These are phyloP conservation scores for Eimeria necatrix DNA, from an alignment of 169 alveolate species.

Conservation along the genomic window DNA sequence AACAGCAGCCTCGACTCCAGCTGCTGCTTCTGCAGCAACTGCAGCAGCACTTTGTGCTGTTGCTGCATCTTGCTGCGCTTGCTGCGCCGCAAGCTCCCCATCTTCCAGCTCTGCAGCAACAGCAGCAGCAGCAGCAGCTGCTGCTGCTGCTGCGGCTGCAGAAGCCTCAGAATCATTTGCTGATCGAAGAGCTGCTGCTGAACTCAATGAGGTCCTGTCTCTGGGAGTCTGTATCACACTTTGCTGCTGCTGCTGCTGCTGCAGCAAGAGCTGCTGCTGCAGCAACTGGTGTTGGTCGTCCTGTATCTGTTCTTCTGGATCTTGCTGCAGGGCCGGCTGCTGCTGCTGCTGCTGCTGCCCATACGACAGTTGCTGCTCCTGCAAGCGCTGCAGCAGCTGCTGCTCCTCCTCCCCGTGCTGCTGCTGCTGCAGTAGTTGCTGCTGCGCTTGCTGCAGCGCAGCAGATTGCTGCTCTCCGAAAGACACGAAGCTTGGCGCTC, in stretches of 20 bases:
- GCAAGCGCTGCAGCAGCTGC: neutral
- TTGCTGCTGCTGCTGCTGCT: slow-evolving; percentile 31
- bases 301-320: neutral
- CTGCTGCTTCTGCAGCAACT: slow-evolving; percentile 31
- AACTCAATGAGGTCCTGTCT: neutral
- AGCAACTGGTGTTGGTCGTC: neutral
- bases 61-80: slow-evolving; percentile 60
- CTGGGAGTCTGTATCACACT: neutral
- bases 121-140: slow-evolving; percentile 27
- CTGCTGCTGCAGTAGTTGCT: neutral
- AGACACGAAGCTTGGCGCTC: no score
- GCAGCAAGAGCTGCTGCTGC: slow-evolving; percentile 26
- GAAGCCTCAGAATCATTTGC: neutral
- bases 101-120: slow-evolving; percentile 50
- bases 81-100: slow-evolving; percentile 49
- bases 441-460: neutral
- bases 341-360: slow-evolving; percentile 48
- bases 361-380: neutral
- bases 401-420: neutral
- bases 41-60: slow-evolving; percentile 47
- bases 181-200: slow-evolving; percentile 10
- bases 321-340: slow-evolving; percentile 23
- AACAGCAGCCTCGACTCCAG: slow-evolving; percentile 3
- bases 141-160: slow-evolving; percentile 10
- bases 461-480: no score